These are phyloP conservation scores for Takakia lepidozioides DNA, from an alignment of 225 moss, liverwort and hornwort genomes.

Conservation along the genomic window DNA sequence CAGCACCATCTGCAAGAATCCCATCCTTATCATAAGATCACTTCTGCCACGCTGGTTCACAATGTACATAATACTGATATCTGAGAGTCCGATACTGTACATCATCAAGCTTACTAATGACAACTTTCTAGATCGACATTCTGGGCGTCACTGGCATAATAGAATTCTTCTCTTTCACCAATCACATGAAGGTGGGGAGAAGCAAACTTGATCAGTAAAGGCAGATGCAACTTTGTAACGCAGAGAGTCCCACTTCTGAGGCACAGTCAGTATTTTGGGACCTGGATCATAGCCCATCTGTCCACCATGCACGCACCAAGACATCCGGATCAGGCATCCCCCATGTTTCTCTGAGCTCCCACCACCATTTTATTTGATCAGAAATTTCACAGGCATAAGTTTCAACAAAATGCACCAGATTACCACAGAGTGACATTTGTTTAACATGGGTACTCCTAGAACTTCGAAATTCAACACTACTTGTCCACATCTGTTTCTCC, in stretches of 20 bases:
- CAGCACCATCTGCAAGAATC: slow-evolving; percentile 58
- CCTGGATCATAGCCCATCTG: slow-evolving; percentile 64
- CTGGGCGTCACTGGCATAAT: too few relatives aligned
- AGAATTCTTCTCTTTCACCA: too few relatives aligned
- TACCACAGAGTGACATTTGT: not conserved
- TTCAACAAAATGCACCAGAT: not conserved
- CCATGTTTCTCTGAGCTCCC: not conserved
- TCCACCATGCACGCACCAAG: slow-evolving; percentile 16
- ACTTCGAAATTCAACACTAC: too few relatives aligned
- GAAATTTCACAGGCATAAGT: slow-evolving; percentile 1
- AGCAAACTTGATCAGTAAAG: slow-evolving; percentile 77
- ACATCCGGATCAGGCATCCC: not conserved
- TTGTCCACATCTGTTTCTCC: too few relatives aligned
- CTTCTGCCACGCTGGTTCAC: not conserved
- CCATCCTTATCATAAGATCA: not conserved
- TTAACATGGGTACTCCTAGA: too few relatives aligned
- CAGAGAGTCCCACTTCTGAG: slow-evolving; percentile 76
- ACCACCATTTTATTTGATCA: slow-evolving; percentile 10
- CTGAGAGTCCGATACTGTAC: not conserved
- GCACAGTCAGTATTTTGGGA: slow-evolving; percentile 41
- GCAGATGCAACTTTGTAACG: slow-evolving; percentile 50
- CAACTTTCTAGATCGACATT: not conserved
- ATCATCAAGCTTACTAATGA: not conserved
- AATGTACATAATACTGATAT: slow-evolving; percentile 2
- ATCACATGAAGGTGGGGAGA: too few relatives aligned